phyloP scores from a whole-genome alignment of 345 rosid genomes.

The Raphanus raphanistrum region DNA sequence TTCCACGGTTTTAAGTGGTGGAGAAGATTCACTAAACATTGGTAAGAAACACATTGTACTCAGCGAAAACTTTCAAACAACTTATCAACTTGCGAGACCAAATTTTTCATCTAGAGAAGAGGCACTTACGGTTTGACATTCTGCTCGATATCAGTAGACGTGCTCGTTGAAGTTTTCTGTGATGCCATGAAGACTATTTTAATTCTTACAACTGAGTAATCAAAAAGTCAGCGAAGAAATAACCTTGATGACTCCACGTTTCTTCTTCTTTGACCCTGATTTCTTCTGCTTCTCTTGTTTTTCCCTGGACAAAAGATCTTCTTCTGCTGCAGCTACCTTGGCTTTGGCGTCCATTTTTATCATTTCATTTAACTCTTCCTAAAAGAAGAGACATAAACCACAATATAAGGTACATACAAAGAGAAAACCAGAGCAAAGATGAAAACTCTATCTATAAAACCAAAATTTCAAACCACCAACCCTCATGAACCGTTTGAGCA shows the following conservation, averaged over 20 bases:
- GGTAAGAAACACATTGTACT: not conserved
- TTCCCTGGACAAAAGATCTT: not conserved
- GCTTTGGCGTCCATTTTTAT: constrained; percentile 7
- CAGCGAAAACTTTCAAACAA: not conserved
- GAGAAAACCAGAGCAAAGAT: not conserved
- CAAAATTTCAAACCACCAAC: constrained; percentile 7
- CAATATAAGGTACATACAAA: not conserved
- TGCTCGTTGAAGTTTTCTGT: constrained; percentile 4
- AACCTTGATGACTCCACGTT: not conserved
- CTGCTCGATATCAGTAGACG: not conserved
- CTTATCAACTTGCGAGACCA: not conserved
- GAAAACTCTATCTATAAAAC: not conserved
- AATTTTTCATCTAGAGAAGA: not conserved
- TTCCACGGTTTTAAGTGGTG: not conserved
- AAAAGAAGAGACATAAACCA: not conserved
- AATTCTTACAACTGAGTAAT: not conserved
- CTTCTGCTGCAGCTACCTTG: constrained; percentile 16
- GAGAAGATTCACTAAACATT: not conserved
- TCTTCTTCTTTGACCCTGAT: not conserved
- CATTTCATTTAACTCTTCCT: not conserved
- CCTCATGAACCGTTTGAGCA: not conserved
- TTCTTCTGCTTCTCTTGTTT: not conserved
- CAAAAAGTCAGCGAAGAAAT: not conserved
- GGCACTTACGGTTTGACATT: not conserved
- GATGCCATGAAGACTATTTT: not conserved